These are phyloP conservation scores for Pisolithus microcarpus DNA, from an alignment of 768 basidiomycete species.

Conservation along the genomic window DNA sequence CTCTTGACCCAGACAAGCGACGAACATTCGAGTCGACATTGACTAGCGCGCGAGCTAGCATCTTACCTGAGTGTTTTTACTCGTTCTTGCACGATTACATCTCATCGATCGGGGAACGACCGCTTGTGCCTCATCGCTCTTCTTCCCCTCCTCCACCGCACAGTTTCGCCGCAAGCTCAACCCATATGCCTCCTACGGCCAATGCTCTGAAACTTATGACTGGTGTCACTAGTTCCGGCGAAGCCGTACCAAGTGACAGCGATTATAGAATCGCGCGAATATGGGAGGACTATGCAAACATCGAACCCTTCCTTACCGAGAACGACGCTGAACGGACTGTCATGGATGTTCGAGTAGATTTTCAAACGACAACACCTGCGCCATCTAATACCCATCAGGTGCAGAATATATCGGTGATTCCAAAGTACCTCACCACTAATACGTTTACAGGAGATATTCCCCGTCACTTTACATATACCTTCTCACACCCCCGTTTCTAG, in stretches of 20 bases:
- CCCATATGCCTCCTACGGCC: constrained; percentile 27
- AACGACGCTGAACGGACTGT: constrained; percentile 35
- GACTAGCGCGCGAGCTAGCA: constrained; percentile 62
- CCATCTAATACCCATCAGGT: constrained; percentile 59
- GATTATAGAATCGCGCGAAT: constrained; percentile 78
- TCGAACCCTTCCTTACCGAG: constrained; percentile 65
- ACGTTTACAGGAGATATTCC: constrained; percentile 58
- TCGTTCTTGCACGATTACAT: constrained; percentile 91
- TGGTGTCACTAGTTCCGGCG: constrained; percentile 18
- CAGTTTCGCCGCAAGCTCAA: constrained; percentile 23
- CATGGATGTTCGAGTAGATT: constrained; percentile 52
- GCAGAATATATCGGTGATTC: not conserved
- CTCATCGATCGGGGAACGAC: constrained; percentile 67
- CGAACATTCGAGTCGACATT: constrained; percentile 79
- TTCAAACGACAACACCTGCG: constrained; percentile 28
- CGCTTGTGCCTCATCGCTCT: constrained; percentile 39
- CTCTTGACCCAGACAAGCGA: constrained; percentile 65
- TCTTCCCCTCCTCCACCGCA: constrained; percentile 27
- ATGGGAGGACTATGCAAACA: constrained; percentile 81
- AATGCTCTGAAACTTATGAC: constrained; percentile 20
- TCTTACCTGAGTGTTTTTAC: constrained; percentile 92
- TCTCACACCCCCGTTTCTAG: constrained; percentile 35
- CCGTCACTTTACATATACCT: constrained; percentile 63
- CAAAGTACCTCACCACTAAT: constrained; percentile 2
- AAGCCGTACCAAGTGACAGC: constrained; percentile 66